Evolutionary conservation across 164 flowering plant species (phyloP).

Genomic region (Sedum album): DNA sequence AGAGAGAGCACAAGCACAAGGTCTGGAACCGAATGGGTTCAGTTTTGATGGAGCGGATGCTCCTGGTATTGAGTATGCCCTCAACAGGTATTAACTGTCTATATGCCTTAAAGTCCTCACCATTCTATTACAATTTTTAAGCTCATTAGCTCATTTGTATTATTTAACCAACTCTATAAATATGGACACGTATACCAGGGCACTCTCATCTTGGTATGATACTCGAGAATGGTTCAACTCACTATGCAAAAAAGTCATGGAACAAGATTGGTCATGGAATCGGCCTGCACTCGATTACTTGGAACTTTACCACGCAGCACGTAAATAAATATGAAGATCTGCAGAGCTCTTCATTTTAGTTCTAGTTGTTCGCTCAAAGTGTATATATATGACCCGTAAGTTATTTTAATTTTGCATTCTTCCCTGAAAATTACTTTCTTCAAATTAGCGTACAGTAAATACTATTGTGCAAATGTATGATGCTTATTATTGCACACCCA

Average conservation of each 20-base stretch:
- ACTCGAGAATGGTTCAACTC: slow-evolving; percentile 69
- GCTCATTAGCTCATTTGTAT: background rate
- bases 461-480: too few relatives aligned
- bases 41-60: slow-evolving; percentile 84
- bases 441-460: background rate
- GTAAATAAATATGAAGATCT: slow-evolving; percentile 33
- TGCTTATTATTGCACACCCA: too few relatives aligned
- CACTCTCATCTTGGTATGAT: slow-evolving; percentile 80
- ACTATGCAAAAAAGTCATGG: slow-evolving; percentile 82
- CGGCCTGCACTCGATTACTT: slow-evolving; percentile 89
- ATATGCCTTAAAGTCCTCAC: background rate
- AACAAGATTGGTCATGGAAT: slow-evolving; percentile 99
- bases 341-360: background rate
- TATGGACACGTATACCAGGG: slow-evolving; percentile 36
- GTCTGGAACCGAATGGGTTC: slow-evolving; percentile 89
- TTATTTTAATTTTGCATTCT: background rate
- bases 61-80: slow-evolving; percentile 85
- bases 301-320: slow-evolving; percentile 84
- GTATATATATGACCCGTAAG: background rate
- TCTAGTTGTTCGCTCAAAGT: background rate
- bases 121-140: too few relatives aligned
- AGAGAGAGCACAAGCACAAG: slow-evolving; percentile 74
- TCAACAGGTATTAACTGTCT: slow-evolving; percentile 56
- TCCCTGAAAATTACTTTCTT: background rate
- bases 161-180: background rate